A percentile compares a stretch with the other conserved stretches of the same genome.
Conservation (phyloP, 805 yeast species). For the Ogataea haglerorum region DNA sequence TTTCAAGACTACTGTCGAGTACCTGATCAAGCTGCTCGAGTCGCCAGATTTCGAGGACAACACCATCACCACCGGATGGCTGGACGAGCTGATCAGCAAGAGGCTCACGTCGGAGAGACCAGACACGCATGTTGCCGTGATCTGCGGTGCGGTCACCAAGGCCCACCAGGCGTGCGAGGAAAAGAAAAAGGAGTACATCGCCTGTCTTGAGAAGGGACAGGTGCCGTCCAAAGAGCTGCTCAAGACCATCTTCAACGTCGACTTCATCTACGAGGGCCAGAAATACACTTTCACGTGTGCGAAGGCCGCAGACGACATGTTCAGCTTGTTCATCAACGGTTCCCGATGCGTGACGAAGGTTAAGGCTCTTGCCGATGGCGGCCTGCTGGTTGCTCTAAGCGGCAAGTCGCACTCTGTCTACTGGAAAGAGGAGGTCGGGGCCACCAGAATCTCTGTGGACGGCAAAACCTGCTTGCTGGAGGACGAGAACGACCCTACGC, state of each 20-base stretch:
- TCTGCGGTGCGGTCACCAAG: constrained; percentile 97
- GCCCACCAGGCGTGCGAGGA: constrained; percentile 79
- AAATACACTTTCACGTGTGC: constrained; percentile 96
- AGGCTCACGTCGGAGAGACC: constrained; percentile 97
- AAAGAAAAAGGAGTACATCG: constrained; percentile 62
- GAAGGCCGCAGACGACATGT: constrained; percentile 79
- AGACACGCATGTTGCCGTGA: constrained; percentile 82
- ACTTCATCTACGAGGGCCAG: constrained; percentile 91
- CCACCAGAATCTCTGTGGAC: constrained; percentile 92
- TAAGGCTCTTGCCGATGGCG: constrained; percentile 90
- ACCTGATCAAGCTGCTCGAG: constrained; percentile 88
- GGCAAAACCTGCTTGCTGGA: constrained; percentile 92
- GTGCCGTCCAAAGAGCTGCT: constrained; percentile 79
- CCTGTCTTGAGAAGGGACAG: constrained; percentile 91
- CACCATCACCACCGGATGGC: constrained; percentile 98
- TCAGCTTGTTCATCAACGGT: constrained; percentile 90
- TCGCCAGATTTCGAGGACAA: constrained; percentile 96
- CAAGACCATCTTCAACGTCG: constrained; percentile 87
- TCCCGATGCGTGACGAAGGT: constrained; percentile 85
- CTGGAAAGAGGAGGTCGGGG: constrained; percentile 97
- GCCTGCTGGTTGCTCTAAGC: constrained; percentile 78
- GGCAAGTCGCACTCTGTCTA: constrained; percentile 94
- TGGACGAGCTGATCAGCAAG: constrained; percentile 91
- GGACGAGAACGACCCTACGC: constrained; percentile 97
- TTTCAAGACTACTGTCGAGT: constrained; percentile 96